Base-by-base conservation (phyloP, 164 flowering plant species). In the Nelumbo lutea region DNA sequence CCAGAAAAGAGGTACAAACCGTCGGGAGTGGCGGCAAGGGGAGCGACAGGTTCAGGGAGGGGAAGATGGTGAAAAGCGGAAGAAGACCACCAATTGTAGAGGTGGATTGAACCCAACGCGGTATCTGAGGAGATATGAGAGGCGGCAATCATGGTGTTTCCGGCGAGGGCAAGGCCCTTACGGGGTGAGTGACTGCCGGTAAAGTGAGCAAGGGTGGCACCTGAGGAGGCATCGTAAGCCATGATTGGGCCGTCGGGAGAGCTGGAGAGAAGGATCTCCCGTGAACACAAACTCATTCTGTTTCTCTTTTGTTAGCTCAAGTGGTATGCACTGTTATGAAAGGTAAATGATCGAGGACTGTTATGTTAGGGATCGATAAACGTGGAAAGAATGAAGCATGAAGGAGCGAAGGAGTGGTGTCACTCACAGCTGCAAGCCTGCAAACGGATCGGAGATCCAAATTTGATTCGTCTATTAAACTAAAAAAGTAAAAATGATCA, bases 41-140 rank as follows among this genome's bases (percentile, higher is more conserved):
- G 87, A 2, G 84, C 86, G 1, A 81, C 85, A 8, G 86, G 86
- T 67, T 84, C 90, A 2, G 86, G 87, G 53, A 79, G 11, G n/a
- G 83, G 70, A 8, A 84, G 68, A 59, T 78, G 71, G 50, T 72
- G 74, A 51, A 76, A 64, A 51, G 76, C 66, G 11, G 78, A 43
- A 0, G 70, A 62, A 1, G 78, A 76, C 72, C 74, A 76, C 79
- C 76, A 81, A 64, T 72, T 73, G 61, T 81, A 78, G 46, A 81
- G 77, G 73, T 79, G 80, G 48, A 81, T 65, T 3, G 77, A 79
- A 15, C 73, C 75, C 0, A 73, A 57, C 43, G 68, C 69, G 0
- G 77, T 67, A 38, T 63, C 64, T 1, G 82, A 58, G n/a, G 78
- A 81, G 52, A 86, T 58, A 65, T 84, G 84, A n/a, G 88, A 79